A percentile compares a stretch with the other conserved stretches of the same genome.
Evolutionary conservation across 805 yeast species (phyloP).

Genomic region (Wickerhamomyces mucosus): DNA sequence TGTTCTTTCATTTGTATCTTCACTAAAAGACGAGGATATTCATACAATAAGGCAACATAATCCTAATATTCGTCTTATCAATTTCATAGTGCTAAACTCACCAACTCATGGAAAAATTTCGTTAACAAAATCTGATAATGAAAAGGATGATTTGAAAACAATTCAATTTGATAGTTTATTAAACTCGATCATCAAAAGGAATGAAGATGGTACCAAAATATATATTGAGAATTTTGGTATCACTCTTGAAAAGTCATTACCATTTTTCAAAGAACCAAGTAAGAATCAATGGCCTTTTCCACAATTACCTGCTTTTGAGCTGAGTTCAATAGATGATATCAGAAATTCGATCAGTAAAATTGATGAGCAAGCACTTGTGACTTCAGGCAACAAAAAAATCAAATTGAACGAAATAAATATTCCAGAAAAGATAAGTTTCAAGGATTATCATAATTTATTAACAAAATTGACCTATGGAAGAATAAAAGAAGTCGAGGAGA

Average conservation of each 20-base stretch:
- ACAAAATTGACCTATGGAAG: conserved; percentile 28
- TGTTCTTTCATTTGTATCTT: conserved; percentile 41
- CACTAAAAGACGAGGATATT: conserved; percentile 21
- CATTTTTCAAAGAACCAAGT: conserved; percentile 8
- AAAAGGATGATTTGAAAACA: conserved; percentile 6
- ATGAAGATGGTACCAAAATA: conserved; percentile 2
- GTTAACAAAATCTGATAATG: neutral
- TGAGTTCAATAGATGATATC: no score
- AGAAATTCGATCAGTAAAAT: no score
- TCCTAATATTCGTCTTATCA: conserved; percentile 32
- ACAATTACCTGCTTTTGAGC: conserved; percentile 9
- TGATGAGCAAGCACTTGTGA: no score
- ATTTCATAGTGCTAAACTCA: conserved; percentile 34
- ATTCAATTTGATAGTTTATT: conserved; percentile 18
- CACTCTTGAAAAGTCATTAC: conserved; percentile 2
- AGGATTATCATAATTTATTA: conserved; percentile 27
- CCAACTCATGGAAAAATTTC: conserved; percentile 29
- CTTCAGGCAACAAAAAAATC: conserved; percentile 7
- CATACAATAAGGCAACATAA: conserved; percentile 18
- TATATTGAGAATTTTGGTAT: conserved; percentile 15
- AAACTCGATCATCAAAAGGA: conserved; percentile 16
- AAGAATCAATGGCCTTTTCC: conserved; percentile 4
- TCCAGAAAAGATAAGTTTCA: conserved; percentile 17
- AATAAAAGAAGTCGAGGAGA: conserved; percentile 20
- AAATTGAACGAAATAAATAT: conserved; percentile 8